Conservation (phyloP, 2,329 filamentous ascomycete species). For the Cryphonectria naterciae region DNA sequence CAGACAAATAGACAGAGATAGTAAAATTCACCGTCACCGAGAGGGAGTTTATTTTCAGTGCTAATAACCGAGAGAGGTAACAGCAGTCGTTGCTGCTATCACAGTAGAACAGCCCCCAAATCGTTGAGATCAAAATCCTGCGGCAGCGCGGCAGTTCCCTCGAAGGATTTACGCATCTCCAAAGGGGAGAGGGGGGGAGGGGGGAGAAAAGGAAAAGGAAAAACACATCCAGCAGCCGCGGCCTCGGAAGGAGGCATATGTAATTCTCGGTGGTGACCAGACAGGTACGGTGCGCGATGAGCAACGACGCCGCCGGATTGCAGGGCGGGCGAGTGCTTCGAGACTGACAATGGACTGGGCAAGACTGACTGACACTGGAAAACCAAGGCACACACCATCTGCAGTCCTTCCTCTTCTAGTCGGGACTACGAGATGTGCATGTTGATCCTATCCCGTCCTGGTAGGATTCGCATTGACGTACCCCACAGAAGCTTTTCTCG, state of each 20-base stretch:
- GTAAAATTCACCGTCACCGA: neutral
- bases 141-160: neutral
- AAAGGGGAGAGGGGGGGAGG: too few relatives aligned
- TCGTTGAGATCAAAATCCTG: neutral
- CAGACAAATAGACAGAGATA: neutral
- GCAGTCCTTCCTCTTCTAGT: neutral
- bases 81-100: neutral
- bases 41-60: neutral
- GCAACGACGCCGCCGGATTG: neutral
- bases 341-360: neutral
- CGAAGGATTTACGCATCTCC: slow-evolving; percentile 2
- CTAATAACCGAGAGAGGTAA: neutral
- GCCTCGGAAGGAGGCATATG: neutral
- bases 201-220: too few relatives aligned
- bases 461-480: slow-evolving; percentile 5
- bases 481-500: slow-evolving; percentile 3
- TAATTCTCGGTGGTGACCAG: neutral
- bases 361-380: neutral
- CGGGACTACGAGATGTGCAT: neutral
- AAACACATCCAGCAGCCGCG: neutral
- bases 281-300: neutral
- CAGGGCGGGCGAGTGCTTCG: too few relatives aligned
- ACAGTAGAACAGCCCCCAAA: neutral
- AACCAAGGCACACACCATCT: neutral
- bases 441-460: neutral